Base-by-base conservation (phyloP, 768 basidiomycete species). In the Sporobolomyces roseus region DNA sequence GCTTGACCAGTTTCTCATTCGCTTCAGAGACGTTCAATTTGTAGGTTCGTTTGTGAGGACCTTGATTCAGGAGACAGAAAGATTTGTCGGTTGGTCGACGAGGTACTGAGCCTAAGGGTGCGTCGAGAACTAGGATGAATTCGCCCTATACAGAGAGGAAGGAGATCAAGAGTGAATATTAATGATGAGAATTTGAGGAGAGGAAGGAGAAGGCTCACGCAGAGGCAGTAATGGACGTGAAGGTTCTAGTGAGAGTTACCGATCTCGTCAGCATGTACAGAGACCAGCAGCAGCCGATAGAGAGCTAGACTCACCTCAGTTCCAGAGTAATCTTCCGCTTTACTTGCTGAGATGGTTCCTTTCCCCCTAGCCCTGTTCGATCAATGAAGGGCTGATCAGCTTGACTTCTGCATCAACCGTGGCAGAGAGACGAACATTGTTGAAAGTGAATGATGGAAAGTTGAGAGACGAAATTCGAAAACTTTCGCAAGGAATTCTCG, bases 121-220 rank as follows among this genome's bases (percentile, higher is more conserved):
- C 27, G 32, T 72, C 63, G 38, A 68, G 17, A 25, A 72, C 71
- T 36, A 68, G 63, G 45, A 65, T 43, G 59, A 71, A 71, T 35
- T 71, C 70, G 23, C 70, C 70, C 68, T 63, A 54, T 21, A 14
- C 25, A 29, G 13, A 19, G 29, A 29, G 58, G 45, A 25, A 21
- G 6, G 45, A 48, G n/a, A 9, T 33, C 30, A 25, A 32, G 12
- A n/a, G 13, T 45, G 29, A 32, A n/a, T n/a, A n/a, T n/a, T n/a
- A n/a, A 23, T 14, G 21, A 25, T 3, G 32, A n/a, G 58, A 48
- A 23, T 13, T 30, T 4, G 41, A 27, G 27, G 21, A 33, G 4
- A 19, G 19, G 52, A 21, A n/a, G n/a, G 52, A 23, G 21, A 23
- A 19, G n/a, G 46, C 58, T 9, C 6, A 60, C 58, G 58, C 58